Percentiles rank a stretch among this genome's conserved stretches.
These are phyloP conservation scores for Annulohypoxylon maeteangense DNA, from an alignment of 495 filamentous ascomycete species.

Conservation along the genomic window DNA sequence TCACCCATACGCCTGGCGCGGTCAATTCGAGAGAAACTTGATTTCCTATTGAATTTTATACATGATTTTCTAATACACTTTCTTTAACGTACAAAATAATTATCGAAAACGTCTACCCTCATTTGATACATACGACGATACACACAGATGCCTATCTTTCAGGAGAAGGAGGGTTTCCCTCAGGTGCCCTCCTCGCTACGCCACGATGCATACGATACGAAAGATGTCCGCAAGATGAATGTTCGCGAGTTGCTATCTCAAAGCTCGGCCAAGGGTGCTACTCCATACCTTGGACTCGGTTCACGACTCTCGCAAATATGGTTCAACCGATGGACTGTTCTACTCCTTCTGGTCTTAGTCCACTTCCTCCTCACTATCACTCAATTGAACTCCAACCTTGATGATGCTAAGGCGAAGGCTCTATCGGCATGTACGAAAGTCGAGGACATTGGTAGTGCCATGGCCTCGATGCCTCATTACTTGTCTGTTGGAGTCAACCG, in stretches of 20 bases:
- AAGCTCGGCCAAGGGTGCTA: conserved; percentile 62
- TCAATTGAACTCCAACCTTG: conserved; percentile 76
- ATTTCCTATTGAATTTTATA: conserved; percentile 12
- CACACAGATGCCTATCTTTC: conserved; percentile 32
- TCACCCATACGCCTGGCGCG: conserved; percentile 15
- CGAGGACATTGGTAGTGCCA: conserved; percentile 92
- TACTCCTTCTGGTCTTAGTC: conserved; percentile 84
- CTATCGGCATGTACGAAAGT: conserved; percentile 88
- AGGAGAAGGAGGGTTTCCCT: conserved; percentile 46
- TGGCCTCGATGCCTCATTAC: conserved; percentile 98
- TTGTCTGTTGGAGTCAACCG: conserved; percentile 88
- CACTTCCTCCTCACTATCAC: conserved; percentile 79
- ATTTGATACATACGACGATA: conserved; percentile 9
- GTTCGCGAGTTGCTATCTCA: conserved; percentile 38
- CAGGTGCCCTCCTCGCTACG: conserved; percentile 42
- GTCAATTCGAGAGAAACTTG: conserved; percentile 8
- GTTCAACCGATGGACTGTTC: conserved; percentile 97
- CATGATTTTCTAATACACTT: neutral
- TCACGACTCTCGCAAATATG: conserved; percentile 92
- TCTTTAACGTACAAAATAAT: neutral
- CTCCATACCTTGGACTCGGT: conserved; percentile 90
- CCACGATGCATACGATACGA: conserved; percentile 38
- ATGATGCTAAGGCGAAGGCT: conserved; percentile 79
- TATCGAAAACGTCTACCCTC: neutral
- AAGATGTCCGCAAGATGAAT: conserved; percentile 40